Evolutionary conservation across 768 basidiomycete species (phyloP), one percentile per base, ranked within the genome.

Genomic region (Podaxis rugospora): DNA sequence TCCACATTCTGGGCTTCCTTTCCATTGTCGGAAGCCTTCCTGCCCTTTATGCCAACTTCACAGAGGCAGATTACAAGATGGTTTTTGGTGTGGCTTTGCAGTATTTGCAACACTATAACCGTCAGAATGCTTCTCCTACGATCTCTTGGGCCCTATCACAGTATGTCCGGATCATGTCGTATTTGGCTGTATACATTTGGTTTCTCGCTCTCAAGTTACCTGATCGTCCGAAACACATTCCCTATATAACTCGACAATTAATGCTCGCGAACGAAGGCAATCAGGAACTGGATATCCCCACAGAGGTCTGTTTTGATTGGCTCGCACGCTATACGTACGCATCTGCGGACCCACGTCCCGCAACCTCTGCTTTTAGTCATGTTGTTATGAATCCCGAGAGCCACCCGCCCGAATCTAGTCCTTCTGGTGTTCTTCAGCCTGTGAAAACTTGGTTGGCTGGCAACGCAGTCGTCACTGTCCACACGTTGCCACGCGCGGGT

Each of bases 271-370:
- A 94, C 73, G 89, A 91, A 62, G 87, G 83, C 13, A 84, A 83
- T 56, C 75, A 76, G 1, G 80, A 83, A 42, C 77, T 95, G 4
- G 97, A 98, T 71, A 93, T 92, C 62, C 88, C 89, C 27, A 92
- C 95, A 0, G 93, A 98, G 69, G 96, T 98, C 37, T 96, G 93
- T 73, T 95, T 98, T 69, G 97, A 99, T 71, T 98, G 95, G 94
- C 80, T 99, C 16, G 90, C 93, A 9, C 82, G 97, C 16, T 97
- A 97, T 70, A 90, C 96, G 0, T 98, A 95, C 67, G 93, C 89
- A 13, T 94, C 90, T 67, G 93, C 94, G 14, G 95, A 97, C 69
- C 95, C 96, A 1, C 85, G 91, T 14, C 93, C 96, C 1, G 85
- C 93, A 1, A 82, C 80, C 35, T 93, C 92, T 0, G 79, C 88